Evolutionary conservation across 345 rosid species (phyloP).

Genomic region (Pugionium cornutum): DNA sequence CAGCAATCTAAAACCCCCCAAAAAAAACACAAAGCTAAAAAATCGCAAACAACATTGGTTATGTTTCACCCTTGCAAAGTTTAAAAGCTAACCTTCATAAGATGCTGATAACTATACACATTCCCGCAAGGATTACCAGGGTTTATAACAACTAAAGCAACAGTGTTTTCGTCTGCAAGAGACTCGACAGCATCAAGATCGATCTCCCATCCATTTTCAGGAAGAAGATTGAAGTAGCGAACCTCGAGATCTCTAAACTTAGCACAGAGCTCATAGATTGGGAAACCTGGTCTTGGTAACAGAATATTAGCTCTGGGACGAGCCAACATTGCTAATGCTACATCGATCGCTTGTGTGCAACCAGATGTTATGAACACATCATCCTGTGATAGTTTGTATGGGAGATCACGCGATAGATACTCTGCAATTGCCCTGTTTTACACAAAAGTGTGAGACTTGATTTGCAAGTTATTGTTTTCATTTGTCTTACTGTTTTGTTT

Average conservation of each 20-base stretch:
- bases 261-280: slow-evolving; percentile 82
- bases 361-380: slow-evolving; percentile 91
- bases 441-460: slow-evolving; percentile 26
- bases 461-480: slow-evolving; percentile 8
- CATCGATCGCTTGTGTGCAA: slow-evolving; percentile 96
- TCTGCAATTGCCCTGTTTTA: slow-evolving; percentile 73
- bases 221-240: slow-evolving; percentile 81
- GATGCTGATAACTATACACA: slow-evolving; percentile 71
- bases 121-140: slow-evolving; percentile 98
- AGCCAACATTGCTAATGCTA: slow-evolving; percentile 75
- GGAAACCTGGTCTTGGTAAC: slow-evolving; percentile 90
- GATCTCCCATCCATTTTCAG: slow-evolving; percentile 83
- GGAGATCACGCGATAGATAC: slow-evolving; percentile 76
- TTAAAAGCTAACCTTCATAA: slow-evolving; percentile 64
- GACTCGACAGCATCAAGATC: slow-evolving; percentile 68
- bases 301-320: slow-evolving; percentile 77
- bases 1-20: slow-evolving; percentile 64
- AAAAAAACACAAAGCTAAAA: neutral
- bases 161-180: slow-evolving; percentile 75
- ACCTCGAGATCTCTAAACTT: slow-evolving; percentile 68
- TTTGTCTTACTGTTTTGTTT: neutral
- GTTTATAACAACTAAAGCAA: slow-evolving; percentile 77
- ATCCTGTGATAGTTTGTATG: slow-evolving; percentile 69
- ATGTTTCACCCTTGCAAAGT: neutral
- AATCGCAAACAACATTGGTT: neutral